These are phyloP conservation scores for Penicillium roqueforti DNA, from an alignment of 495 filamentous ascomycete species.

Conservation along the genomic window DNA sequence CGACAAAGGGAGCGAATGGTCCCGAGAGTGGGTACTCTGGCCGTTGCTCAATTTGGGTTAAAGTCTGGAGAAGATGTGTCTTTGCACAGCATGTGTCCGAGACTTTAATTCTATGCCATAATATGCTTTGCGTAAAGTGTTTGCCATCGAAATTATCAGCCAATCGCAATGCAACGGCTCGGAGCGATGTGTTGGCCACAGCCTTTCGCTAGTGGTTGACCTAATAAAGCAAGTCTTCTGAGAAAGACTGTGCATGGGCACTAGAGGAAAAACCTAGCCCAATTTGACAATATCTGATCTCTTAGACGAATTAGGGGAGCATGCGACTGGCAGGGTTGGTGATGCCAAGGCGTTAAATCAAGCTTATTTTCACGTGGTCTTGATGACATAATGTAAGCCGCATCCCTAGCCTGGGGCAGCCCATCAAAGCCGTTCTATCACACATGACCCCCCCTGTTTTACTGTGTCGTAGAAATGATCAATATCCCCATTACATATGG, in stretches of 20 bases:
- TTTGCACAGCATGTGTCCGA: neutral
- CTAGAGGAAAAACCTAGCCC: slow-evolving; percentile 5
- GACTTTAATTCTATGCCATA: slow-evolving; percentile 8
- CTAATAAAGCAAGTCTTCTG: slow-evolving; percentile 6
- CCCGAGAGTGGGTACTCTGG: slow-evolving; percentile 16
- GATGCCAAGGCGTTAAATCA: slow-evolving; percentile 8
- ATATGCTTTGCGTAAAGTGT: slow-evolving; percentile 22
- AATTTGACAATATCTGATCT: slow-evolving; percentile 6
- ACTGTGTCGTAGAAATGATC: neutral
- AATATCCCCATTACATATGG: neutral
- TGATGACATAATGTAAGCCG: slow-evolving; percentile 1
- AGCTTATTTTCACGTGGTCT: slow-evolving; percentile 9
- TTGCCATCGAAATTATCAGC: slow-evolving; percentile 2
- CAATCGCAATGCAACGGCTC: slow-evolving; percentile 15
- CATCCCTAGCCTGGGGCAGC: no score
- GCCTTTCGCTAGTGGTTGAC: neutral
- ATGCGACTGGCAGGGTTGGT: neutral
- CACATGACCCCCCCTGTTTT: neutral
- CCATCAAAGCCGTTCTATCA: no score
- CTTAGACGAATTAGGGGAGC: neutral
- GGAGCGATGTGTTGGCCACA: neutral
- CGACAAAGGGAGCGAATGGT: slow-evolving; percentile 12
- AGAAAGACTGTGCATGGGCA: neutral
- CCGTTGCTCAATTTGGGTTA: slow-evolving; percentile 18
- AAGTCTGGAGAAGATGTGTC: slow-evolving; percentile 20